These are phyloP conservation scores for Delphinella strobiligena DNA, from an alignment of 2,329 filamentous ascomycete species.

Conservation along the genomic window DNA sequence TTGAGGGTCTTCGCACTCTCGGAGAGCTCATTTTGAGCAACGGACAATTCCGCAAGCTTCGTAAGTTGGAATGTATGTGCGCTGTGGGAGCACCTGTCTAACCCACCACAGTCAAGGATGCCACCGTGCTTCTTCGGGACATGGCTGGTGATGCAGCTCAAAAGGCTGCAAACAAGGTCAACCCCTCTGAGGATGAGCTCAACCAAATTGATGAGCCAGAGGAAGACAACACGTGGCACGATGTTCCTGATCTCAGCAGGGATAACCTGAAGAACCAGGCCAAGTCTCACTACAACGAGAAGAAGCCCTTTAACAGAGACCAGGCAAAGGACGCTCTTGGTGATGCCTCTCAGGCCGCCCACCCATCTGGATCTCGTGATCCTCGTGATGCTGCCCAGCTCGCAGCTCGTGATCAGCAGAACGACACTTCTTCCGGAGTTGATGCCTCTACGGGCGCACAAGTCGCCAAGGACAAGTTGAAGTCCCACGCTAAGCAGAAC, in stretches of 20 bases:
- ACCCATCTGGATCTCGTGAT: conserved; percentile 43
- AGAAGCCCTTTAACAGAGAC: conserved; percentile 41
- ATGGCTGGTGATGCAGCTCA: conserved; percentile 82
- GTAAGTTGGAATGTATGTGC: conserved; percentile 38
- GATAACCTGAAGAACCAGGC: conserved; percentile 57
- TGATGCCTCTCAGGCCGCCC: conserved; percentile 44
- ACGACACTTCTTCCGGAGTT: conserved; percentile 35
- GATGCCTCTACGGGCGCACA: conserved; percentile 40
- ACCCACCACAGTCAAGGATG: conserved; percentile 53
- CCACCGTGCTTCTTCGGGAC: conserved; percentile 68
- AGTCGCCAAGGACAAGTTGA: conserved; percentile 34
- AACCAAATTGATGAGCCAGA: conserved; percentile 71
- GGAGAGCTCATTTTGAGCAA: conserved; percentile 88
- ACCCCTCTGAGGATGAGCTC: conserved; percentile 67
- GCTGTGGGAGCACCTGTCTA: conserved; percentile 8
- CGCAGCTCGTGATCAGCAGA: conserved; percentile 38
- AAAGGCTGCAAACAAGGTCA: conserved; percentile 62
- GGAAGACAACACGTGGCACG: conserved; percentile 87
- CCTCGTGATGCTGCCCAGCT: conserved; percentile 42
- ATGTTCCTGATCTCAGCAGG: conserved; percentile 64
- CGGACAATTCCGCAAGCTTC: conserved; percentile 84
- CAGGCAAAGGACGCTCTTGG: conserved; percentile 50
- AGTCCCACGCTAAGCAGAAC: conserved; percentile 47
- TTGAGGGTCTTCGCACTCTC: conserved; percentile 76
- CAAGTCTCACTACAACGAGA: conserved; percentile 46